Base-by-base conservation (phyloP, 208 protist species). In the Leishmania aethiopica region DNA sequence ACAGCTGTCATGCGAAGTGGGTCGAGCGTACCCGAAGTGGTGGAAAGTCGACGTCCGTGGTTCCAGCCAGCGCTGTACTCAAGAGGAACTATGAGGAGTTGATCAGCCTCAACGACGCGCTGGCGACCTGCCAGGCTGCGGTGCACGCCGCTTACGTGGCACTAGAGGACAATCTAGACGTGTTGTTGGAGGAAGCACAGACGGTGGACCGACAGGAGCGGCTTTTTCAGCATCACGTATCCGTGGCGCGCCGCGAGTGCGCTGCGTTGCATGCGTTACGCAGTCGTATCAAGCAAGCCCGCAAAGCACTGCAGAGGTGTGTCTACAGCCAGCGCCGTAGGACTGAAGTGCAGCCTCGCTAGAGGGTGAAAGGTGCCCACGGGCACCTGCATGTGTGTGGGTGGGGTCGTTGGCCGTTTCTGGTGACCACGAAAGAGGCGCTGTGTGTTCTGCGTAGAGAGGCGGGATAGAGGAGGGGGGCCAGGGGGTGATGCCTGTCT, bases 1-100 rank as follows among this genome's bases (percentile, higher is more conserved):
- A 90, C 53, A 81, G 83, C 72, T 88, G 81, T 57, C 91, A 91
- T 71, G 86, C 90, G 35, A 96, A 94, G 80, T 90, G 84, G 86
- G 86, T 89, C 10, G 85, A 93, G 84, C 57, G 76, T 76, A 32
- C 67, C 40, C 17, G 79, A 66, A 47, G 81, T 53, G 75, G 85
- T 51, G 74, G 7, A 59, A 82, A 87, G 51, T 32, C 51, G 79
- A 62, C 60, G 25, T 81, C 80, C 45, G 83, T 78, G 7, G n/a
- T 87, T 19, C 86, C 88, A 1, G 80, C 86, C 8, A 81, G 78
- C 37, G 74, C 60, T 6, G 60, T 42, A 4, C 69, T 96, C 49
- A 84, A 79, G 72, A 22, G 32, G 2, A 92, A 91, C 75, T 93
- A 89, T 51, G 87, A 91, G 78, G 76, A 87, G 25, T 45, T 95